These are phyloP conservation scores for Hypoxylon subgilvum DNA, from an alignment of 495 filamentous ascomycete genomes.

Conservation along the genomic window DNA sequence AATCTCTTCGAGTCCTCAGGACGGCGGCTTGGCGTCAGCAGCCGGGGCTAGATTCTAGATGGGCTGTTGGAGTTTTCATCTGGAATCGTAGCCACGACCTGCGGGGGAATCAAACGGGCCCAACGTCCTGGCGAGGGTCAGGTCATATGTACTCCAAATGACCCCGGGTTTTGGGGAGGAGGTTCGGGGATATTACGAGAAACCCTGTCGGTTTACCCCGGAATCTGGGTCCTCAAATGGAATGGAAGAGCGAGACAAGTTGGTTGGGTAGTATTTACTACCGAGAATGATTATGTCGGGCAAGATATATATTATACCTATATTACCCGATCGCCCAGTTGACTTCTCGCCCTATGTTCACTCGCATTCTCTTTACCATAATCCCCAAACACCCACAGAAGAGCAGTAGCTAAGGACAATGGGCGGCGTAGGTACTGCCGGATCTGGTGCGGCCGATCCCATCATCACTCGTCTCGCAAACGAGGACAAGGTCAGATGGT, in stretches of 20 bases:
- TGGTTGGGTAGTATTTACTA: background rate
- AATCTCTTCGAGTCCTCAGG: background rate
- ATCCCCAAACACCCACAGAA: background rate
- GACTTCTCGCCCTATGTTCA: background rate
- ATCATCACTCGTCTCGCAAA: slow-evolving; percentile 53
- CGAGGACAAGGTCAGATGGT: slow-evolving; percentile 63
- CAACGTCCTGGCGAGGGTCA: too few species aligned
- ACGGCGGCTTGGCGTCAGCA: slow-evolving; percentile 26
- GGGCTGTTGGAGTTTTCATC: background rate
- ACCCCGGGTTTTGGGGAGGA: slow-evolving; percentile 9
- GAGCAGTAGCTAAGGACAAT: slow-evolving; percentile 2
- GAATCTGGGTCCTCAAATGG: slow-evolving; percentile 10
- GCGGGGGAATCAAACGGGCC: background rate
- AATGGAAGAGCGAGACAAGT: slow-evolving; percentile 11
- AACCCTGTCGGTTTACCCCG: slow-evolving; percentile 25
- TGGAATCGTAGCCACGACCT: background rate
- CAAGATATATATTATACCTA: slow-evolving; percentile 18
- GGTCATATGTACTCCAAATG: too few species aligned
- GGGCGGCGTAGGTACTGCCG: slow-evolving; percentile 29
- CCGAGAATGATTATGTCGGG: background rate
- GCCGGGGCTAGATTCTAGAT: slow-evolving; percentile 19
- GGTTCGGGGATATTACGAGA: background rate
- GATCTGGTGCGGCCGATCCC: slow-evolving; percentile 44
- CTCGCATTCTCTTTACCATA: background rate
- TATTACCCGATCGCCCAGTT: slow-evolving; percentile 13